Evolutionary conservation across 768 basidiomycete species (phyloP), one percentile per base, ranked within the genome.

Genomic region (Boletus sp.): DNA sequence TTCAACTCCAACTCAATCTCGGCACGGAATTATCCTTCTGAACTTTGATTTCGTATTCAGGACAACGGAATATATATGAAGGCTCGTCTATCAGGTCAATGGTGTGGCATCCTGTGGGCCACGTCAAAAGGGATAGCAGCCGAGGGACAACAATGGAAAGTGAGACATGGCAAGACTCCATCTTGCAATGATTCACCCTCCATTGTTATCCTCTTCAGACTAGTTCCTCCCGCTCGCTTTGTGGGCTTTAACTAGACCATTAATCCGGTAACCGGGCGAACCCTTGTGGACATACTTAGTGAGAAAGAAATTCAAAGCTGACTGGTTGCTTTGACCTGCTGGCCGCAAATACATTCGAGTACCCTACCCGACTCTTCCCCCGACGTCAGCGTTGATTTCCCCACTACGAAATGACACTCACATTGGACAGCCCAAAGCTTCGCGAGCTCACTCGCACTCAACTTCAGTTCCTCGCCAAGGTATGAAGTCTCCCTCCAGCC

Each of bases 381-480:
- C 24, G 8, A 18, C 42, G 1, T 42, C 41, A 28, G 29, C 54
- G n/a, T 54, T 29, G 46, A 44, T 45, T 11, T n/a, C 24, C 18
- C 10, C 20, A 2, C 1, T 28, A 18, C 47, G 30, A 50, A 30
- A 62, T 45, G 50, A 20, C 49, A 4, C 50, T 44, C 10, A 47
- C 28, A 8, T 57, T 70, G 52, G 62, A 64, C 17, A 66, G 57
- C 15, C 50, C 59, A 40, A 57, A 60, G 32, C 62, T 69, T 46
- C 63, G 59, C 45, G 20, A 59, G 28, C 66, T 70, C 32, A 37
- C 48, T 44, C 66, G 64, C 12, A 17, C 45, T 10, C 58, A 70
- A 49, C 52, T 70, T 30, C 70, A 70, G 50, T 56, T 65, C 5
- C 62, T 69, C 14, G 63, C 70, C 44, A 67, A 67, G 60, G 69